Conservation (phyloP, 306 rosid genomes). For the Potentilla sterilis region DNA sequence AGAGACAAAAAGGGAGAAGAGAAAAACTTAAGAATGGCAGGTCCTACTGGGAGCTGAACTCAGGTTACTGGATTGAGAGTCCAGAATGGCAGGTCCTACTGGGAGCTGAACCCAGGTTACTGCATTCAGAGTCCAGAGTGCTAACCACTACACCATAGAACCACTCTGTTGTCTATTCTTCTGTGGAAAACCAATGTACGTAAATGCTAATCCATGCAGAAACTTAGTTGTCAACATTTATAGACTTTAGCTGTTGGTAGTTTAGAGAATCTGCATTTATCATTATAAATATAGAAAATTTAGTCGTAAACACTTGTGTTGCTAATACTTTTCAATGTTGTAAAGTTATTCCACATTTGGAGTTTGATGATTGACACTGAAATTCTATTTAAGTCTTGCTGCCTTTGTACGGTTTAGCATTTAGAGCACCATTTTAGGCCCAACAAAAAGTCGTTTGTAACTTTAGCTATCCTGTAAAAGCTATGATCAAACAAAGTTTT, state of each 20-base stretch:
- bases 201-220: not conserved
- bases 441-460: not conserved
- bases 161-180: not conserved
- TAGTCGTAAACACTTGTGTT: not conserved
- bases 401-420: not conserved
- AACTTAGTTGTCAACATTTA: not conserved
- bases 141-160: not conserved
- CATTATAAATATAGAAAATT: not conserved
- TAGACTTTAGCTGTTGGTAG: no score
- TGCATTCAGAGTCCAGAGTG: slow-evolving; percentile 6
- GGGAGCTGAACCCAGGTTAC: not conserved
- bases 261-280: not conserved
- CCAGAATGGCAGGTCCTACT: not conserved
- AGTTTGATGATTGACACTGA: not conserved
- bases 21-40: not conserved
- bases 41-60: not conserved
- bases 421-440: not conserved
- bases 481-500: not conserved
- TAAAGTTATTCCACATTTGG: not conserved
- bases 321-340: not conserved
- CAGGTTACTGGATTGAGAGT: not conserved
- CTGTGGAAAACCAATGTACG: not conserved
- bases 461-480: not conserved
- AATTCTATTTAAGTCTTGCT: not conserved
- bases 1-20: not conserved